These are phyloP conservation scores for Vitis hybrid DNA, from an alignment of 177 flowering plant genomes.

Conservation along the genomic window DNA sequence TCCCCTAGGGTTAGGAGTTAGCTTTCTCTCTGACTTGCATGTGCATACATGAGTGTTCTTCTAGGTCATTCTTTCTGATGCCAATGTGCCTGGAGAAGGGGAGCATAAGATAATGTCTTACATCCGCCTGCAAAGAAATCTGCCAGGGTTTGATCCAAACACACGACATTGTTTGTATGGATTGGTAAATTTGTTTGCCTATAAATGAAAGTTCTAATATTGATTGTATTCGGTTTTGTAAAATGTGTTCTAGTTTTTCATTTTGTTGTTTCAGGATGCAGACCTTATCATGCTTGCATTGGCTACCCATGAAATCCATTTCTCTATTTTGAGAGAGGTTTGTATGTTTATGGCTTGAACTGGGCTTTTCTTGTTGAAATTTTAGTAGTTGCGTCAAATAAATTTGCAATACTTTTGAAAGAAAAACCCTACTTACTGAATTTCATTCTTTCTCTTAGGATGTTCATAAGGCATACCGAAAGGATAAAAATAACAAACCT, in stretches of 20 bases:
- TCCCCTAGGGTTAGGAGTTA: neutral
- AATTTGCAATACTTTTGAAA: neutral
- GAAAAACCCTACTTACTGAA: conserved; percentile 3
- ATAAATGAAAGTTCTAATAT: neutral
- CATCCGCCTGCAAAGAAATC: conserved; percentile 48
- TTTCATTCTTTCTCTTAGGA: conserved; percentile 19
- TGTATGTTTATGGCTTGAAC: neutral
- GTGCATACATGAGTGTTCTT: neutral
- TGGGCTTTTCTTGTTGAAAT: neutral
- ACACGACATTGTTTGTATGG: conserved; percentile 66
- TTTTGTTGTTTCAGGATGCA: conserved; percentile 43
- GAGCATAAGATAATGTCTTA: conserved; percentile 67
- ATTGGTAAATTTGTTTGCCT: conserved; percentile 32
- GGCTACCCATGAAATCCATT: conserved; percentile 60
- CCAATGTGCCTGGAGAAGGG: conserved; percentile 64
- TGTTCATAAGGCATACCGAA: conserved; percentile 1
- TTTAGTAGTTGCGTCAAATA: conserved; percentile 5
- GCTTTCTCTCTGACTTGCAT: neutral
- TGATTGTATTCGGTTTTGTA: conserved; percentile 5
- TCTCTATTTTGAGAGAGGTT: conserved; percentile 58
- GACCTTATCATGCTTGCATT: conserved; percentile 60
- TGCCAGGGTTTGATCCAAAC: conserved; percentile 54
- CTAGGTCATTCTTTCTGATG: conserved; percentile 65
- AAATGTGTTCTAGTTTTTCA: neutral
- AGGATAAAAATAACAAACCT: neutral